Conservation (phyloP, 1,284 basidiomycete species). For the Exsudoporus floridanus region DNA sequence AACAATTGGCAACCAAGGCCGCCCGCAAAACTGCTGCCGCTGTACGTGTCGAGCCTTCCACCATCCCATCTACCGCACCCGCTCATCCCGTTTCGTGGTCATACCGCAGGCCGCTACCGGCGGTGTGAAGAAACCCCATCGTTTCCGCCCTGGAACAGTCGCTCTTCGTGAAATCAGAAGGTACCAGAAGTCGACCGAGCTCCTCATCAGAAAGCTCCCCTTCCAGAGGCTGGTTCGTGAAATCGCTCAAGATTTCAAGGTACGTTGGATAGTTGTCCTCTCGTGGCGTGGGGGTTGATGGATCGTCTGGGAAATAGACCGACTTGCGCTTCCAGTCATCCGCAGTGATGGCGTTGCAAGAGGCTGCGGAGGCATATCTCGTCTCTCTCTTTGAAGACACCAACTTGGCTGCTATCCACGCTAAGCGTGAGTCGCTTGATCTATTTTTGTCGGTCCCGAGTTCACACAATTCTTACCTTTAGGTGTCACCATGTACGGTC, state of each 20-base stretch:
- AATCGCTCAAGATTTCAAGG: slow-evolving; percentile 97
- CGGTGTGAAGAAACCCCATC: slow-evolving; percentile 97
- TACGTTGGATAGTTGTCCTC: slow-evolving; percentile 32
- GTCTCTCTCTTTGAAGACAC: slow-evolving; percentile 94
- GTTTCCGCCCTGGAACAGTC: slow-evolving; percentile 97
- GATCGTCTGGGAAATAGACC: slow-evolving; percentile 46
- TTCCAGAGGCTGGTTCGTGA: slow-evolving; percentile 96
- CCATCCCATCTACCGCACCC: background rate
- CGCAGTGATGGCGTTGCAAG: slow-evolving; percentile 93
- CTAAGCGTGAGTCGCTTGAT: slow-evolving; percentile 62
- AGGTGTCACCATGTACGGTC: slow-evolving; percentile 71
- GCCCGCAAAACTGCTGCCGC: slow-evolving; percentile 80
- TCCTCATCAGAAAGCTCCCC: slow-evolving; percentile 93
- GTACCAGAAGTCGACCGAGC: slow-evolving; percentile 97
- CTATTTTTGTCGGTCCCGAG: background rate
- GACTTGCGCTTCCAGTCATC: slow-evolving; percentile 98
- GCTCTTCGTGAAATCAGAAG: slow-evolving; percentile 97
- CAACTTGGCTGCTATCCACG: slow-evolving; percentile 91
- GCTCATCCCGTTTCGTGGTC: slow-evolving; percentile 18
- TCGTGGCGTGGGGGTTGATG: slow-evolving; percentile 2
- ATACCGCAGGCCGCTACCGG: slow-evolving; percentile 70
- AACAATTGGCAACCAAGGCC: slow-evolving; percentile 90
- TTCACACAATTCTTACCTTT: slow-evolving; percentile 6
- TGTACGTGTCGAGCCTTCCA: slow-evolving; percentile 44
- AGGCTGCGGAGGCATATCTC: slow-evolving; percentile 96